Percentiles rank a stretch among this genome's conserved stretches.
phyloP scores from a whole-genome alignment of 2,329 filamentous ascomycete species.

The Cladophialophora exuberans region DNA sequence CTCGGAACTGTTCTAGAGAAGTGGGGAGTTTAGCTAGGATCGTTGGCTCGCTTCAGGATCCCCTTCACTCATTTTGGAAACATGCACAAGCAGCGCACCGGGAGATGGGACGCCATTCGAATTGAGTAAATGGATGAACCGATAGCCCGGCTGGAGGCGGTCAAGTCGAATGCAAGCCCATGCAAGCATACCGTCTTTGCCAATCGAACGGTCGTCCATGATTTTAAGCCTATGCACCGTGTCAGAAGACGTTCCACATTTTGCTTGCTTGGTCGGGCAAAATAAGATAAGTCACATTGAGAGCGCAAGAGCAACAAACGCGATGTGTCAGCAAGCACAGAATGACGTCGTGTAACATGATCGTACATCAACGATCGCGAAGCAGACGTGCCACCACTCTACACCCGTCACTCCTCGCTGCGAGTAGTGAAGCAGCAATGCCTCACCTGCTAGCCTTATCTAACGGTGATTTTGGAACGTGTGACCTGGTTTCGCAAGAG shows the following conservation, averaged over 20 bases:
- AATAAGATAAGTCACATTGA: slow-evolving; percentile 23
- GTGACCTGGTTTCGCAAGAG: no score
- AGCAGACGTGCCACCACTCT: slow-evolving; percentile 6
- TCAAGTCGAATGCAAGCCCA: slow-evolving; percentile 91
- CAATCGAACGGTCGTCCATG: slow-evolving; percentile 77
- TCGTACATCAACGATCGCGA: slow-evolving; percentile 17
- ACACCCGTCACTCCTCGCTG: background rate
- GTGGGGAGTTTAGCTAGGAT: slow-evolving; percentile 1
- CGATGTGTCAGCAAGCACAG: background rate
- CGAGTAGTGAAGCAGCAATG: background rate
- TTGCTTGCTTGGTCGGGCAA: background rate
- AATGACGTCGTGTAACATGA: slow-evolving; percentile 25
- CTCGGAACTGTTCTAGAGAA: background rate
- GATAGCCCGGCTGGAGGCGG: slow-evolving; percentile 72
- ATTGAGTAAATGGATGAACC: slow-evolving; percentile 77
- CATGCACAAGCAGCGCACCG: slow-evolving; percentile 73
- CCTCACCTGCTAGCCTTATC: no score
- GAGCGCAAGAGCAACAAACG: background rate
- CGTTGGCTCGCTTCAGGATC: slow-evolving; percentile 4
- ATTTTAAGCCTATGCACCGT: slow-evolving; percentile 70
- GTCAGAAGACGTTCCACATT: slow-evolving; percentile 13
- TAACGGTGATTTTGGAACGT: no score
- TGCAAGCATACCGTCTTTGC: slow-evolving; percentile 75
- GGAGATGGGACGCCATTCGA: slow-evolving; percentile 66
- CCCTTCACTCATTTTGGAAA: slow-evolving; percentile 58